These are phyloP conservation scores for Rubus idaeus DNA, from an alignment of 306 rosid species.

Conservation along the genomic window DNA sequence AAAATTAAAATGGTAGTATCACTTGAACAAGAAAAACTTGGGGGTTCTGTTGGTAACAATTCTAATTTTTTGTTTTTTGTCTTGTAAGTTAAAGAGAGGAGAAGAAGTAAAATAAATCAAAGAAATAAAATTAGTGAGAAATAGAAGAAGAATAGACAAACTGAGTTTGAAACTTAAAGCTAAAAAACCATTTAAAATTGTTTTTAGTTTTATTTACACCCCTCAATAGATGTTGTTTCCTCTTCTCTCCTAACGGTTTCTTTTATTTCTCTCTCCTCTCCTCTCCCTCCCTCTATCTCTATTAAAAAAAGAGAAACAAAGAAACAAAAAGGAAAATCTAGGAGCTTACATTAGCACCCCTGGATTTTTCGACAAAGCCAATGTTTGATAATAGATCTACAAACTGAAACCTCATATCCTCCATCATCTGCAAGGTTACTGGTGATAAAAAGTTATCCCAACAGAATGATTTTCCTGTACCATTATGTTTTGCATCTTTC, in stretches of 20 bases:
- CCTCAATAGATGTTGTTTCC: not conserved
- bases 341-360: slow-evolving; percentile 64
- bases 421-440: slow-evolving; percentile 88
- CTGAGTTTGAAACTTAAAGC: not conserved
- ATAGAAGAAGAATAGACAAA: not conserved
- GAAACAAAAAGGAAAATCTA: slow-evolving; percentile 1
- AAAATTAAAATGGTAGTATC: not conserved
- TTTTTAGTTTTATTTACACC: not conserved
- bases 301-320: not conserved
- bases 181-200: not conserved
- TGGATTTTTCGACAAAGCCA: slow-evolving; percentile 91
- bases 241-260: not conserved
- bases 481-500: slow-evolving; percentile 78
- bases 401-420: slow-evolving; percentile 94
- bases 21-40: not conserved
- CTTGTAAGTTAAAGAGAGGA: not conserved
- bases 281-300: not conserved
- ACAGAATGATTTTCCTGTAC: slow-evolving; percentile 66
- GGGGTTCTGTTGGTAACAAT: not conserved
- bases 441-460: slow-evolving; percentile 92
- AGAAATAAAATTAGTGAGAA: not conserved
- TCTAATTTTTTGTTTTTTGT: not conserved
- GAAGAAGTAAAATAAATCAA: not conserved
- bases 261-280: not conserved
- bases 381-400: slow-evolving; percentile 77